These are phyloP conservation scores for Rhizomucor miehei DNA, from an alignment of 371 early-diverging fungal species.

Conservation along the genomic window DNA sequence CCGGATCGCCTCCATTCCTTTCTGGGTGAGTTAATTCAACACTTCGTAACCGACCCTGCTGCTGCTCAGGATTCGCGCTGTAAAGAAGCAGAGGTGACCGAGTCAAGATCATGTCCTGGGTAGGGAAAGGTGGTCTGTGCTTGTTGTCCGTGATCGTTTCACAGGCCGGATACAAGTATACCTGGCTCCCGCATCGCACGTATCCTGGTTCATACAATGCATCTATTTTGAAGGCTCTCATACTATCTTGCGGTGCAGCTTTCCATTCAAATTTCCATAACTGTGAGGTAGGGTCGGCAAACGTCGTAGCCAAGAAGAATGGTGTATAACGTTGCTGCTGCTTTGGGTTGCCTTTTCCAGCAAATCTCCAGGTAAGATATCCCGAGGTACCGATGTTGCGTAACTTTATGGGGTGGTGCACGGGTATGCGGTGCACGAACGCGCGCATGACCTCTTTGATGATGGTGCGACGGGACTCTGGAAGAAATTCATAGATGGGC, in stretches of 20 bases:
- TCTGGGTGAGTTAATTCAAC: slow-evolving; percentile 12
- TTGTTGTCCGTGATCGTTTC: background rate
- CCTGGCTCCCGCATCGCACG: slow-evolving; percentile 24
- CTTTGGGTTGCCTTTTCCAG: slow-evolving; percentile 3
- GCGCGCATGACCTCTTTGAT: slow-evolving; percentile 23
- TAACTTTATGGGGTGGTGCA: slow-evolving; percentile 30
- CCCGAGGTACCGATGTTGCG: slow-evolving; percentile 26
- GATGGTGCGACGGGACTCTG: slow-evolving; percentile 9
- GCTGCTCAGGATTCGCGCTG: background rate
- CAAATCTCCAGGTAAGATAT: slow-evolving; percentile 36
- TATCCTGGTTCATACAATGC: slow-evolving; percentile 8
- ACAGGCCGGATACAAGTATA: slow-evolving; percentile 32
- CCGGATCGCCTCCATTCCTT: background rate
- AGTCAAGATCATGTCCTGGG: slow-evolving; percentile 19
- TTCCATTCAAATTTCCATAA: background rate
- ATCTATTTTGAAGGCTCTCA: slow-evolving; percentile 6
- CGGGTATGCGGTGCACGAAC: slow-evolving; percentile 23
- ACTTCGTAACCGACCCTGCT: slow-evolving; percentile 9
- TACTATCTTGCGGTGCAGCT: background rate
- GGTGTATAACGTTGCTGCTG: slow-evolving; percentile 1
- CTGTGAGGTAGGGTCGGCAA: too few relatives aligned
- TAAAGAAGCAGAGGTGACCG: background rate
- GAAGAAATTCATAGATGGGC: slow-evolving; percentile 41
- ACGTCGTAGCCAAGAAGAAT: background rate
- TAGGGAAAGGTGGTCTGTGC: slow-evolving; percentile 9